These are phyloP conservation scores for Stachybotrys chlorohalonatus DNA, from an alignment of 2,329 filamentous ascomycete species.

Conservation along the genomic window DNA sequence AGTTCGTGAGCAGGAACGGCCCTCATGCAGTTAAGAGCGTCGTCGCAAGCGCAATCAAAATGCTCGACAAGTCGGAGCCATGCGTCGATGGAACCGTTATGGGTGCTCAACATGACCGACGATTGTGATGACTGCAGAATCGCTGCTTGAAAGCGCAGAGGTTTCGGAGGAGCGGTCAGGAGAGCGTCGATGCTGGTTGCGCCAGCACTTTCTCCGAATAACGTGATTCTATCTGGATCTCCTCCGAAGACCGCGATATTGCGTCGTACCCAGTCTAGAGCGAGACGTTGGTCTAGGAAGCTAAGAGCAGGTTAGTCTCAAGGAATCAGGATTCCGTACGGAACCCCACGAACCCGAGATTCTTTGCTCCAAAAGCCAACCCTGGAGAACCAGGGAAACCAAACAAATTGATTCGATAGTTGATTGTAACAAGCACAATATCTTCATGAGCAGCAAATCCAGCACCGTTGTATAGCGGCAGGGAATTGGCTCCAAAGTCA, in stretches of 20 bases:
- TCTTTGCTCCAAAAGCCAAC: conserved; percentile 7
- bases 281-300: conserved; percentile 30
- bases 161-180: conserved; percentile 13
- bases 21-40: conserved; percentile 13
- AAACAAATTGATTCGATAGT: conserved; percentile 34
- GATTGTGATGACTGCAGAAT: conserved; percentile 15
- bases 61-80: conserved; percentile 8
- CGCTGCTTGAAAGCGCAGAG: conserved; percentile 17
- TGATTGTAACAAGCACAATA: conserved; percentile 35
- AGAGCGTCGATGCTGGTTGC: conserved; percentile 42
- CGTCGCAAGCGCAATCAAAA: conserved; percentile 4
- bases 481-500: conserved; percentile 22
- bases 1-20: conserved; percentile 8
- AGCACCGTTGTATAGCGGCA: conserved; percentile 29
- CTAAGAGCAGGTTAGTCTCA: conserved; percentile 4
- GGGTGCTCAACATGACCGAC: conserved; percentile 1
- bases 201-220: conserved; percentile 46
- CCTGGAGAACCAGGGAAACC: conserved; percentile 26
- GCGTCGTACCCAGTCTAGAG: conserved; percentile 38
- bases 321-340: rapidly evolving
- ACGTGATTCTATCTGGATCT: conserved; percentile 32
- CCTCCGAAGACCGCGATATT: conserved; percentile 41
- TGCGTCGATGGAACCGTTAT: conserved; percentile 1
- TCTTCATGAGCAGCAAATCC: conserved; percentile 31
- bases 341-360: conserved; percentile 11